These are phyloP conservation scores for Arachnopeziza araneosa DNA, from an alignment of 2,329 filamentous ascomycete species.

Conservation along the genomic window DNA sequence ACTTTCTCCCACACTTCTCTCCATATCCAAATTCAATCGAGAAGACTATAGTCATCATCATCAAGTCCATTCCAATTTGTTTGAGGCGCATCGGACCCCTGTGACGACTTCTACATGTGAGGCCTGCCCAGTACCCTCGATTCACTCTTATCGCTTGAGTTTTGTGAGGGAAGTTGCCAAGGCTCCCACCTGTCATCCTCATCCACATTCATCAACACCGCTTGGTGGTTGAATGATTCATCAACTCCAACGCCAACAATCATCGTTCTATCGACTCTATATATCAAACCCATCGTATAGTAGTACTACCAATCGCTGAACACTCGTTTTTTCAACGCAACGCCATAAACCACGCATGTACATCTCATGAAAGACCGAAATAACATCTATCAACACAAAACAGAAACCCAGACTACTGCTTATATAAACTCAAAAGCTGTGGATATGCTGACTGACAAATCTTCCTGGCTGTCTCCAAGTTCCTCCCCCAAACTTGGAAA, in stretches of 20 bases:
- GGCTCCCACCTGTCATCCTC: slow-evolving; percentile 16
- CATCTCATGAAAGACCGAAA: neutral
- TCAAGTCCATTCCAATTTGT: slow-evolving; percentile 22
- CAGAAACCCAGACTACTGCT: neutral
- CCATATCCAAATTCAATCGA: slow-evolving; percentile 11
- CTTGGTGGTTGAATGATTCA: slow-evolving; percentile 15
- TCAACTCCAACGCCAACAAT: slow-evolving; percentile 15
- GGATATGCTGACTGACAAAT: neutral
- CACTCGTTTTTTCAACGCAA: neutral
- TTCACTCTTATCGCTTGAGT: slow-evolving; percentile 22
- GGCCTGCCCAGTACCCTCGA: slow-evolving; percentile 29
- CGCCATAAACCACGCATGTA: neutral
- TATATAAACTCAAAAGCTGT: neutral
- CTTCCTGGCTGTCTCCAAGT: neutral
- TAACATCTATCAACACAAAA: neutral
- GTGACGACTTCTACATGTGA: slow-evolving; percentile 23
- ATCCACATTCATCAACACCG: slow-evolving; percentile 20
- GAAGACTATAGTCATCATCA: slow-evolving; percentile 13
- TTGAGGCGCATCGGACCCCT: slow-evolving; percentile 16
- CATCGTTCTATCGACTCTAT: slow-evolving; percentile 13
- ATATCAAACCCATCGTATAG: neutral
- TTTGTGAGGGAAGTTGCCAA: slow-evolving; percentile 18
- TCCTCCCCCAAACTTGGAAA: neutral
- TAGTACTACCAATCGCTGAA: too few species aligned
- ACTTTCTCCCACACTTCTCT: slow-evolving; percentile 26